A percentile compares a stretch with the other conserved stretches of the same genome.
These are phyloP conservation scores for Iberis pinnata DNA, from an alignment of 345 rosid genomes.

Conservation along the genomic window DNA sequence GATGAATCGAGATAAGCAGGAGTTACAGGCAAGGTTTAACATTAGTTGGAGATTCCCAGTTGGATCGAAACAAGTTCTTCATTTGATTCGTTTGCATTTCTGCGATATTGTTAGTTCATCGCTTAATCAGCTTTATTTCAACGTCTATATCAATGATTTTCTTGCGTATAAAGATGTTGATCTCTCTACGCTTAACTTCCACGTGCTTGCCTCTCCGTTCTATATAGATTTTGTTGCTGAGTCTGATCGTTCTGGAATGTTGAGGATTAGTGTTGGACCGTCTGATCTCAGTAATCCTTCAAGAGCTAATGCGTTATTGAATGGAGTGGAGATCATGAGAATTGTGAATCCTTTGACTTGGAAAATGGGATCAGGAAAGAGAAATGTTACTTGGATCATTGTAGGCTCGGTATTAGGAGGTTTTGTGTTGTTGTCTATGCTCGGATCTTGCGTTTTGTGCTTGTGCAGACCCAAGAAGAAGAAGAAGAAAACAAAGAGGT, in stretches of 20 bases:
- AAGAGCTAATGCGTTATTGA: conserved; percentile 63
- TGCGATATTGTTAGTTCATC: conserved; percentile 75
- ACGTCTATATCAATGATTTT: conserved; percentile 59
- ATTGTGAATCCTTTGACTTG: conserved; percentile 36
- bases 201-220: conserved; percentile 61
- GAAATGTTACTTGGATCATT: conserved; percentile 38
- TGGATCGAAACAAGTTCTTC: conserved; percentile 37
- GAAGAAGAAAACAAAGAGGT: conserved; percentile 35
- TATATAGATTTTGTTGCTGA: conserved; percentile 69
- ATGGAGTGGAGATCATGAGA: conserved; percentile 88
- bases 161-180: conserved; percentile 66
- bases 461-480: conserved; percentile 29
- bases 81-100: conserved; percentile 86
- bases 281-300: conserved; percentile 57
- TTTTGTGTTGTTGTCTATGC: conserved; percentile 34
- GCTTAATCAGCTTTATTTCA: conserved; percentile 70
- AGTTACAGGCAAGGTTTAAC: conserved; percentile 46
- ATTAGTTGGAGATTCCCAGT: conserved; percentile 71
- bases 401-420: conserved; percentile 60
- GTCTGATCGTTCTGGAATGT: conserved; percentile 43
- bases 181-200: conserved; percentile 57
- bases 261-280: conserved; percentile 73
- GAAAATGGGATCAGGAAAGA: conserved; percentile 32
- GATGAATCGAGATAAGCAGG: conserved; percentile 64
- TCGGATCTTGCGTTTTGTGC: conserved; percentile 28